phyloP scores from a whole-genome alignment of 2,329 filamentous ascomycete species.

The Fusarium goolgardi region DNA sequence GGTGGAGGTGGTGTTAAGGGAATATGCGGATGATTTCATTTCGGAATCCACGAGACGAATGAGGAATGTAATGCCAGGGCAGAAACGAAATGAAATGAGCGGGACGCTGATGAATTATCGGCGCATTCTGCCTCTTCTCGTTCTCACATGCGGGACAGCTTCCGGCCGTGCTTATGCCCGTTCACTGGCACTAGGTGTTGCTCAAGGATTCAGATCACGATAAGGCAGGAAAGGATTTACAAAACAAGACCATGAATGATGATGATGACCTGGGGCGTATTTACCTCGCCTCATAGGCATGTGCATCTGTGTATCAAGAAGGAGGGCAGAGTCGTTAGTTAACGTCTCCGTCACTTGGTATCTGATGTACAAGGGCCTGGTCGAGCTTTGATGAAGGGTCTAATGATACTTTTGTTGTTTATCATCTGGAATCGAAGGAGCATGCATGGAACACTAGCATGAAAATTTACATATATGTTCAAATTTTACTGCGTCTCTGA shows the following conservation, averaged over 20 bases:
- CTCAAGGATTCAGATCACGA: constrained; percentile 23
- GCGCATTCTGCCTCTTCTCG: constrained; percentile 33
- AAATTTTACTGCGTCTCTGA: constrained; percentile 16
- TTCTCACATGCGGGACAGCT: constrained; percentile 29
- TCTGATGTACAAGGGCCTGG: constrained; percentile 33
- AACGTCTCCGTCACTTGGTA: constrained; percentile 25
- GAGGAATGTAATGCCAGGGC: constrained; percentile 21
- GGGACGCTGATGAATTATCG: constrained; percentile 10
- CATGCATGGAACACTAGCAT: constrained; percentile 41
- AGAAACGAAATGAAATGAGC: constrained; percentile 1
- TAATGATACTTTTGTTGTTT: constrained; percentile 45
- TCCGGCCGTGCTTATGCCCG: constrained; percentile 34
- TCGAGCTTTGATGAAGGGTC: constrained; percentile 39
- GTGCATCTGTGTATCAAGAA: constrained; percentile 28
- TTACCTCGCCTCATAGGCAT: constrained; percentile 17
- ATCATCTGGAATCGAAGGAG: constrained; percentile 47
- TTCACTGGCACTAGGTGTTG: constrained; percentile 43
- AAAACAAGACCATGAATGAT: constrained; percentile 40
- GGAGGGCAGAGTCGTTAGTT: constrained; percentile 17
- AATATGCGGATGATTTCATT: constrained; percentile 34
- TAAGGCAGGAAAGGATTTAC: constrained; percentile 27
- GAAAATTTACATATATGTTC: constrained; percentile 44
- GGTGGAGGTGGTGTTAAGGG: constrained; percentile 35
- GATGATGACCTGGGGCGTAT: constrained; percentile 28
- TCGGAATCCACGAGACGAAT: constrained; percentile 36